phyloP scores from a whole-genome alignment of 805 yeast genomes.

The Naumovozyma baii region DNA sequence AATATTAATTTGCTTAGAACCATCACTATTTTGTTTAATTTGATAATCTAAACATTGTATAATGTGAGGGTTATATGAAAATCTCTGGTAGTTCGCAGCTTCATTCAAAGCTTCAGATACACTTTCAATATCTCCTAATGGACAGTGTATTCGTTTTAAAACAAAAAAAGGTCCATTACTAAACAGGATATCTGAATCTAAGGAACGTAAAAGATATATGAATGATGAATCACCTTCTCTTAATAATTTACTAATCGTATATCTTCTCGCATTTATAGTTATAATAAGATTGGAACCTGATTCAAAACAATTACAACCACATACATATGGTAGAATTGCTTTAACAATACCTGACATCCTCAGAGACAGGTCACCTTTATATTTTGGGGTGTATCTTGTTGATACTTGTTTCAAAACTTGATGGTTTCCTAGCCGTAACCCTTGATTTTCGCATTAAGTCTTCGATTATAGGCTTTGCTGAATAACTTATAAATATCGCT shows the following conservation, averaged over 20 bases:
- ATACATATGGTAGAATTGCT: no score
- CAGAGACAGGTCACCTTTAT: no score
- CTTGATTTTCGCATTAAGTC: no score
- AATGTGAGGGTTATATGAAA: slow-evolving; percentile 51
- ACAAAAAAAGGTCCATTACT: slow-evolving; percentile 38
- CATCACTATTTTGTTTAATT: slow-evolving; percentile 65
- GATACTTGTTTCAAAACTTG: no score
- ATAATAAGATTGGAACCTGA: slow-evolving; percentile 29
- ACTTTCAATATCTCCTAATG: slow-evolving; percentile 66
- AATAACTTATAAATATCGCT: no score
- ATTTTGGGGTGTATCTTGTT: no score
- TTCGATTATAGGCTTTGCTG: no score
- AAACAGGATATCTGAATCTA: slow-evolving; percentile 26
- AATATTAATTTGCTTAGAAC: slow-evolving; percentile 68
- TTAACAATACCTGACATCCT: no score
- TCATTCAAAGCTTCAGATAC: slow-evolving; percentile 69
- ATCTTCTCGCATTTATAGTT: slow-evolving; percentile 48
- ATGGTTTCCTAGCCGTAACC: no score
- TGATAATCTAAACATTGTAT: slow-evolving; percentile 62
- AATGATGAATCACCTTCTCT: slow-evolving; percentile 90
- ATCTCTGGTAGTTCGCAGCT: slow-evolving; percentile 63
- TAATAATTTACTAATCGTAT: slow-evolving; percentile 56
- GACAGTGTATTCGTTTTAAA: slow-evolving; percentile 77
- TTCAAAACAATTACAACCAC: background rate
- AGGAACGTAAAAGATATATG: slow-evolving; percentile 63